Evolutionary conservation across 768 basidiomycete genomes (phyloP).

Genomic region (Crucibulum laeve): DNA sequence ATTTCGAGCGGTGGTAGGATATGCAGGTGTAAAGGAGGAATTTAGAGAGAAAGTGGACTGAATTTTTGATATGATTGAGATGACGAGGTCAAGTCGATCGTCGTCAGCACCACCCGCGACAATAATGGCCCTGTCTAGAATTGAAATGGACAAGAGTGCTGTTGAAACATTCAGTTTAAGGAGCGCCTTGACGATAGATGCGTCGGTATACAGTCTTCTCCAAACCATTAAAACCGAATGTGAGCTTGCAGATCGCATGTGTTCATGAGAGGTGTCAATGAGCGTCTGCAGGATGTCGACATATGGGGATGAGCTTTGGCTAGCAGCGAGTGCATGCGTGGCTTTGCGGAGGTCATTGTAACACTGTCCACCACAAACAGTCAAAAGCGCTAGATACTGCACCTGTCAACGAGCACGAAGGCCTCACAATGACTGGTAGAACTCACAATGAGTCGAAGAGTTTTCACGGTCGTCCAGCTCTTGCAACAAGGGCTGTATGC

Average conservation of each 20-base stretch:
- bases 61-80: constrained; percentile 53
- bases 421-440: too few species aligned
- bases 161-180: constrained; percentile 22
- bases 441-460: too few species aligned
- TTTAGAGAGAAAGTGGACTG: constrained; percentile 32
- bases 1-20: not conserved
- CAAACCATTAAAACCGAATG: constrained; percentile 36
- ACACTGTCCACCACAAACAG: not conserved
- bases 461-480: too few species aligned
- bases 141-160: constrained; percentile 43
- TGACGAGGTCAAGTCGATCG: constrained; percentile 55
- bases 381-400: too few species aligned
- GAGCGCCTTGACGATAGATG: constrained; percentile 55
- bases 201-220: constrained; percentile 76
- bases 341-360: constrained; percentile 7
- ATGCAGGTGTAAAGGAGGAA: constrained; percentile 6
- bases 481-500: not conserved
- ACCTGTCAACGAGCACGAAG: too few species aligned
- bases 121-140: constrained; percentile 78
- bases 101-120: constrained; percentile 74
- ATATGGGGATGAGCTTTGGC: constrained; percentile 7
- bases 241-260: constrained; percentile 39
- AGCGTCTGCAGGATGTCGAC: constrained; percentile 32
- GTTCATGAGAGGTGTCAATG: constrained; percentile 40
- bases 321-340: constrained; percentile 9